Evolutionary conservation across 768 basidiomycete species (phyloP), one percentile per base, ranked within the genome.

Genomic region (Rhodotorula graminis): DNA sequence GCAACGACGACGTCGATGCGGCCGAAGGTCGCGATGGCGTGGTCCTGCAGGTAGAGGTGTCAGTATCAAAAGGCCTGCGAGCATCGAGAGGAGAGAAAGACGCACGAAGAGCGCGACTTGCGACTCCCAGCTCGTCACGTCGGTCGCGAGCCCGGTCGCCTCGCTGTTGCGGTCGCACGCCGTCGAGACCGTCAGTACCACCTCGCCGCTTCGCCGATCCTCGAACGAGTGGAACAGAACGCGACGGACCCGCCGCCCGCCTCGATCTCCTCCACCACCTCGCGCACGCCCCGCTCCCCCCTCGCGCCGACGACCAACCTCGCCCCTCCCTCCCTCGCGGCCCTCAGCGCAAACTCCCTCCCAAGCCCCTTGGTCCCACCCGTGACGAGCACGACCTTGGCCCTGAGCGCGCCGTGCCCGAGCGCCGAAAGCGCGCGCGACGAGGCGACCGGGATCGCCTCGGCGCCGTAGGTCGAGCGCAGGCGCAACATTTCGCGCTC

Each of bases 21-120:
- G 29, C 53, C 53, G 53, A 15, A 64, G 14, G 50, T 64, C 25
- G 5, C 2, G 25, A 53, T 37, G 25, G 50, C 50, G 40, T 53
- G 62, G 49, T 64, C 52, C 62, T 64, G 61, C 33, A 23, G 31
- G 11, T 4, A 25, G 19, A 37, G 4, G 7, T 9, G 18, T 11
- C 6, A 59, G 6, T 16, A n/a, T n/a, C n/a, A n/a, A n/a, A n/a
- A n/a, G n/a, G 37, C 37, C 37, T 37, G 37, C 21, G 33, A 49
- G 23, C 25, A 15, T 42, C 2, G 15, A 10, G 15, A 12, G 37
- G 14, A 42, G 25, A n/a, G 25, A n/a, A 37, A 50, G 37, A 64
- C 62, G 40, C 52, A 49, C 47, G 47, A 49, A 64, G 37, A 64
- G 62, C 2, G 62, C 62, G 52, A 64, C 50, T 37, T 64, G 62